Evolutionary conservation across 2,329 filamentous ascomycete species (phyloP), one percentile per base, ranked within the genome.

Genomic region (Microsporum canis): DNA sequence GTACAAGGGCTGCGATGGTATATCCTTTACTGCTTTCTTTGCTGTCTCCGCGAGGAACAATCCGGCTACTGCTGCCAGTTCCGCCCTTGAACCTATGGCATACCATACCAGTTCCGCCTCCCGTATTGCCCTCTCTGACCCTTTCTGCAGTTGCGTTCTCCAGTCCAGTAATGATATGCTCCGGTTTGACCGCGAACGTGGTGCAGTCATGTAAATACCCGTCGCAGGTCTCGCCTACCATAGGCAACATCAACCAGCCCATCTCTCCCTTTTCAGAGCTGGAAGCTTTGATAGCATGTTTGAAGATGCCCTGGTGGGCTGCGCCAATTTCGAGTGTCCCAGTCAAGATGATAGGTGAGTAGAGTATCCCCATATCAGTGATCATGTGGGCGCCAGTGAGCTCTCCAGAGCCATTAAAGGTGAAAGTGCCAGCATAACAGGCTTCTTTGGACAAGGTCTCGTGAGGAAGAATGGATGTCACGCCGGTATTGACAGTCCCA

Each of bases 41-140:
- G 1, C 73, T 71, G 51, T 76, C 75, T 29, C 76, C 65, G 0
- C 80, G 80, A 1, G 73, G 71, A n/a, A 87, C 78, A 5, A 83
- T 65, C 29, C 85, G 78, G 56, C 80, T 84, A 65, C 80, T 80
- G 0, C 80, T 84, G 0, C 85, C 85, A 0, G 85, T 88, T 0
- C 85, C 85, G 39, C 84, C 85, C 69, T 87, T 87, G 74, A 83
- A 86, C 64, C 79, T 79, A 66, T 86, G 83, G 67, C 82, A 85
- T 41, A 83, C 78, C 83, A 87, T 87, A 12, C 84, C 84, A 0
- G 84, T 84, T n/a, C 85, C 85, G 17, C 85, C 85, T 2, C 85
- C 85, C 1, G 79, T 79, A 65, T 82, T 84, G 0, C 85, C 85
- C 70, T 88, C 85, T 1, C 72, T 71, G 0, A 88, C 83, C 0